A percentile compares a stretch with the other conserved stretches of the same genome.
Conservation (phyloP, 352 stramenopile genomes). For the Peronospora destructor region DNA sequence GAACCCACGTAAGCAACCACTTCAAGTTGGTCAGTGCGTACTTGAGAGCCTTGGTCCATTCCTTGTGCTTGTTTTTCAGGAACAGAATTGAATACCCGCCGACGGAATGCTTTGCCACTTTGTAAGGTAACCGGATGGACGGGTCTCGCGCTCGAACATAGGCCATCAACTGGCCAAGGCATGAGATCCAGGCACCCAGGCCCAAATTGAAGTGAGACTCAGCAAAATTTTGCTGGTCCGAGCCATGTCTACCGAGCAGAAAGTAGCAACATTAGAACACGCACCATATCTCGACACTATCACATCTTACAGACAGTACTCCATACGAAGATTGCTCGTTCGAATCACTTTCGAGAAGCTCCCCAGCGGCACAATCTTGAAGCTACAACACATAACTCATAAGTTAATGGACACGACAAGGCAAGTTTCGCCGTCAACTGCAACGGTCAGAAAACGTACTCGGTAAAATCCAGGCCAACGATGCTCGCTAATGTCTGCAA, state of each 20-base stretch:
- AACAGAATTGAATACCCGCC: conserved; percentile 65
- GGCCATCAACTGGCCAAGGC: conserved; percentile 58
- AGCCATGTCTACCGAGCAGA: conserved; percentile 57
- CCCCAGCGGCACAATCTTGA: conserved; percentile 80
- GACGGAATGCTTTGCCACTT: conserved; percentile 67
- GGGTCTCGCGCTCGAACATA: conserved; percentile 49
- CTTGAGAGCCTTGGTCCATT: conserved; percentile 85
- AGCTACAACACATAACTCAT: conserved; percentile 32
- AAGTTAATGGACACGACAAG: conserved; percentile 1
- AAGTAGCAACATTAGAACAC: conserved; percentile 16
- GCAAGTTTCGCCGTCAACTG: neutral
- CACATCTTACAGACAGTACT: conserved; percentile 65
- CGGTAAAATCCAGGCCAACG: conserved; percentile 56
- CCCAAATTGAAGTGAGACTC: conserved; percentile 85
- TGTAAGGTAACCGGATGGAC: conserved; percentile 70
- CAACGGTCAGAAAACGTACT: conserved; percentile 36
- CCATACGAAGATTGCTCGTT: conserved; percentile 68
- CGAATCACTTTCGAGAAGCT: conserved; percentile 86
- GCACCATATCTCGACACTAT: conserved; percentile 6
- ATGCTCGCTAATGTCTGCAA: conserved; percentile 52
- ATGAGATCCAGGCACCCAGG: conserved; percentile 72
- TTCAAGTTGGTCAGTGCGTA: conserved; percentile 82
- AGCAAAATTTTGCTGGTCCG: conserved; percentile 75
- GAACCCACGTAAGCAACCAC: conserved; percentile 76
- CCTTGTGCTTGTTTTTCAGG: conserved; percentile 71